These are phyloP conservation scores for Zymoseptoria ardabiliae DNA, from an alignment of 2,329 filamentous ascomycete genomes.

Conservation along the genomic window DNA sequence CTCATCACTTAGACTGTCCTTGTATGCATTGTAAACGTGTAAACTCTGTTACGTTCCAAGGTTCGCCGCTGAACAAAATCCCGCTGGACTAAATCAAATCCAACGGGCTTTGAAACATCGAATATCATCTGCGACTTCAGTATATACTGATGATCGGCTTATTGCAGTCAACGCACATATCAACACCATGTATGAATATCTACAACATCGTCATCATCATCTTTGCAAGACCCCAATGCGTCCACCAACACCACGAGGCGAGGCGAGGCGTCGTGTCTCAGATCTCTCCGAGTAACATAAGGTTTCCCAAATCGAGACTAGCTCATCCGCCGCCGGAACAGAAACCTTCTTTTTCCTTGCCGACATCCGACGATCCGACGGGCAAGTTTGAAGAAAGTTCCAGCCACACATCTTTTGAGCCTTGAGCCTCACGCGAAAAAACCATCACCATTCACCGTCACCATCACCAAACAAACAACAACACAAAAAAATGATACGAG, in stretches of 20 bases:
- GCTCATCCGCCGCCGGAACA: not conserved
- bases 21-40: not conserved
- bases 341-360: not conserved
- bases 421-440: not conserved
- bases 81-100: not conserved
- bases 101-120: not conserved
- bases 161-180: not conserved
- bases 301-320: not conserved
- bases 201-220: not conserved
- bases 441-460: constrained; percentile 1
- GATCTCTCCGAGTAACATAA: too few relatives aligned
- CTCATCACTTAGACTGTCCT: not conserved
- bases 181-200: not conserved
- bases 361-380: not conserved
- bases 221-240: not conserved
- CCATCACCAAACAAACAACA: constrained; percentile 2
- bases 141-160: not conserved
- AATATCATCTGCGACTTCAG: not conserved
- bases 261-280: too few relatives aligned
- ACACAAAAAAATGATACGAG: constrained; percentile 36
- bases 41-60: not conserved
- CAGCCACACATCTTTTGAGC: not conserved
- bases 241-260: not conserved
- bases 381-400: not conserved
- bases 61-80: not conserved